Percentiles rank a stretch among this genome's conserved stretches.
These are phyloP conservation scores for Solanum pennellii DNA, from an alignment of 257 asterid species.

Conservation along the genomic window DNA sequence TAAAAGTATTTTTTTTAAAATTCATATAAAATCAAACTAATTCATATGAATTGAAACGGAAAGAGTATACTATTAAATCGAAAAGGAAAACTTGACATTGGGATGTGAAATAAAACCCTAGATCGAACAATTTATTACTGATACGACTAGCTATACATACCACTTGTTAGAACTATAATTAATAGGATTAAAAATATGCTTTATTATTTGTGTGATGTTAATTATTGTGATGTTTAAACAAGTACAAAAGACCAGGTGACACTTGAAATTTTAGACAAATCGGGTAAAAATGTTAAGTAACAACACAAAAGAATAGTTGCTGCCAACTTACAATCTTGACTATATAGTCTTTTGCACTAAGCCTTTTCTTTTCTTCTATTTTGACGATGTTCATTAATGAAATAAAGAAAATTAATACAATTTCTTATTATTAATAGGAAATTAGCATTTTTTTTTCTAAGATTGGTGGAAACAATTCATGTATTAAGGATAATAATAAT, in stretches of 20 bases:
- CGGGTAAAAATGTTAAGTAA: neutral
- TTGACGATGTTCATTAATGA: neutral
- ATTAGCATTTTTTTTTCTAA: neutral
- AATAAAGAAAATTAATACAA: too few species aligned
- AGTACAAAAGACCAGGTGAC: neutral
- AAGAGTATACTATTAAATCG: neutral
- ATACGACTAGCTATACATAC: neutral
- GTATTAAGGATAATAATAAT: neutral
- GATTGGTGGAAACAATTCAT: neutral
- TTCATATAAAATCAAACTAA: too few species aligned
- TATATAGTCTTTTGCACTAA: neutral
- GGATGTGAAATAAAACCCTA: neutral
- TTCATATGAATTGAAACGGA: too few species aligned
- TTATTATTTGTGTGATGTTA: neutral
- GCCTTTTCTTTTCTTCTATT: neutral
- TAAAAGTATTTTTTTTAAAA: too few species aligned
- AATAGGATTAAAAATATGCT: neutral
- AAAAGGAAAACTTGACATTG: neutral
- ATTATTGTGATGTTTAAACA: neutral
- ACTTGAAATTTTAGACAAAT: conserved; percentile 1
- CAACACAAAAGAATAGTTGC: neutral
- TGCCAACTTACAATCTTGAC: neutral
- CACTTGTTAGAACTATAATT: neutral
- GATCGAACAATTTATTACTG: neutral
- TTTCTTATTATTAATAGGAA: neutral